These are phyloP conservation scores for Sclerotiophoma versabilis DNA, from an alignment of 2,329 filamentous ascomycete species.

Conservation along the genomic window DNA sequence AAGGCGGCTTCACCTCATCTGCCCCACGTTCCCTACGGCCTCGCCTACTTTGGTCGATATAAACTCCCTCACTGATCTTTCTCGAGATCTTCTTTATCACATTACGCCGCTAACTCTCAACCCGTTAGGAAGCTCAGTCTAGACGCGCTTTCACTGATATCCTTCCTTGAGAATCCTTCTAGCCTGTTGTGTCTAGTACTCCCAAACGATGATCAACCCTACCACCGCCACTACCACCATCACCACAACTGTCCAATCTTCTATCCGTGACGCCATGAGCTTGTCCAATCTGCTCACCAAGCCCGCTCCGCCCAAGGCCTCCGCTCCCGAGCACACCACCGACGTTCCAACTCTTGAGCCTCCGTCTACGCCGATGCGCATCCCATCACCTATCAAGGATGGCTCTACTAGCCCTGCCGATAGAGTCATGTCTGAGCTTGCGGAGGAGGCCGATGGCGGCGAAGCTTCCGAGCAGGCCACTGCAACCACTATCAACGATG, in stretches of 20 bases:
- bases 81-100: slow-evolving; percentile 30
- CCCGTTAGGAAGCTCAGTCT: neutral
- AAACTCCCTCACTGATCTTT: slow-evolving; percentile 34
- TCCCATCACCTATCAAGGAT: neutral
- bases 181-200: slow-evolving; percentile 1
- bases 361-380: slow-evolving; percentile 15
- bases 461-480: neutral
- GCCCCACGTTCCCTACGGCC: neutral
- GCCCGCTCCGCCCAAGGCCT: neutral
- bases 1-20: slow-evolving; percentile 27
- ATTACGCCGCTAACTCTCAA: slow-evolving; percentile 4
- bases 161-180: neutral
- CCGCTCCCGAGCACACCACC: slow-evolving; percentile 1
- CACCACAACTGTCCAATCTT: slow-evolving; percentile 9
- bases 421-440: slow-evolving; percentile 12
- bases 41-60: slow-evolving; percentile 13
- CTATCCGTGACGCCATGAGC: slow-evolving; percentile 34
- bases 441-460: neutral
- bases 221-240: neutral
- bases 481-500: slow-evolving; percentile 3
- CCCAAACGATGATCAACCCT: slow-evolving; percentile 3
- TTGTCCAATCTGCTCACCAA: slow-evolving; percentile 30
- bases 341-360: neutral
- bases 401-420: slow-evolving; percentile 11
- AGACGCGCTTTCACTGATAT: neutral